Evolutionary conservation across 352 stramenopile species (phyloP), one percentile per base, ranked within the genome.

Genomic region (Elongisporangium prolatum): DNA sequence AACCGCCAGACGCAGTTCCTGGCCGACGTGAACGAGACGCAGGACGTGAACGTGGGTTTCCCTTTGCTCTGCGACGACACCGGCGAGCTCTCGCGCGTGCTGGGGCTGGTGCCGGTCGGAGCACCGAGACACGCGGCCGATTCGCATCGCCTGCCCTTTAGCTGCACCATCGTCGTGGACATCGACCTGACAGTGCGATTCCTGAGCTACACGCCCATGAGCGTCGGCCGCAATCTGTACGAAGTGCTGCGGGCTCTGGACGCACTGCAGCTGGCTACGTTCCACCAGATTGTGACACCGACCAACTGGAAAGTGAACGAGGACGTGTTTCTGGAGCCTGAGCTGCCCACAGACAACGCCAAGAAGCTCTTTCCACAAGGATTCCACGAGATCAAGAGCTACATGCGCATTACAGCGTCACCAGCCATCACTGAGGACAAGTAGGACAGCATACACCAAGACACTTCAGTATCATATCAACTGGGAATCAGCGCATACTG

Each of bases 261-360:
- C 54, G 83, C 82, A 13, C 68, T 90, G 21, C 80, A 94, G 59
- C 72, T 93, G 22, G 68, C 77, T 50, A 80, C 68, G 18, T 92
- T 89, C 55, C 69, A 92, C 56, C 83, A 91, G 56, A 69, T 94
- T 20, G 81, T 89, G 59, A 86, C 84, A 11, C 84, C 84, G 24
- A 81, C 81, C 57, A 94, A 94, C 71, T 94, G 83, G 84, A 92
- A 91, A 54, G 68, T 91, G 59, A 93, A 84, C 60, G 84, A 94
- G 50, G 84, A 94, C 51, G 84, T 94, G 40, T 93, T 94, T 47
- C 64, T 94, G n/a, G 80, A 90, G 50, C 84, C 84, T 4, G 74
- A 86, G 38, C 55, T 94, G 38, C 67, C 69, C 13, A 69, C 50
- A 13, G 77, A 85, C 44, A 77, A 77, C n/a, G 83, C 83, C 60